Evolutionary conservation across 495 filamentous ascomycete genomes (phyloP).

Genomic region (Aspergillus cavernicola): DNA sequence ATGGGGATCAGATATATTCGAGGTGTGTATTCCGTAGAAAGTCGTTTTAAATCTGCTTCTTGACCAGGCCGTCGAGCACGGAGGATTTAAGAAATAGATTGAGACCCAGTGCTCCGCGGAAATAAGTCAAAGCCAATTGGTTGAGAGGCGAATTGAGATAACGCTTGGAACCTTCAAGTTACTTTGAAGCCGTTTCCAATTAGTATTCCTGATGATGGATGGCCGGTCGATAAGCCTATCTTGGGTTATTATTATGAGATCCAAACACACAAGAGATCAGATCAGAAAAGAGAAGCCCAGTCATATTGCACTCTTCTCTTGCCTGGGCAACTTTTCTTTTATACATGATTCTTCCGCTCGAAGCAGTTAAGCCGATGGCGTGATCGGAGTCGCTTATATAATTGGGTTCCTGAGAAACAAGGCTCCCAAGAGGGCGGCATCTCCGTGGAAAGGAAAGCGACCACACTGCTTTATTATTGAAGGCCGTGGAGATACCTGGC

Average conservation of each 20-base stretch:
- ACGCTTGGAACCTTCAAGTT: slow-evolving; percentile 4
- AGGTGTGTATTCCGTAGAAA: neutral
- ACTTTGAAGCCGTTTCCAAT: slow-evolving; percentile 4
- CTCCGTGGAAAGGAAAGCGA: neutral
- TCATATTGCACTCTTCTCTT: neutral
- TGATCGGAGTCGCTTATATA: slow-evolving; percentile 19
- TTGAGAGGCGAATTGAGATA: slow-evolving; percentile 21
- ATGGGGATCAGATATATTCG: neutral
- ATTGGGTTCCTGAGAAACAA: slow-evolving; percentile 7
- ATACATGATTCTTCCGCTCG: slow-evolving; percentile 17
- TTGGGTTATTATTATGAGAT: slow-evolving; percentile 13
- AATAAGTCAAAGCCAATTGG: slow-evolving; percentile 15
- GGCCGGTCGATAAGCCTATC: slow-evolving; percentile 20
- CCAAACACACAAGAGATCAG: slow-evolving; percentile 2
- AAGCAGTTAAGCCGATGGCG: slow-evolving; percentile 27
- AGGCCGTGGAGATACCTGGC: neutral
- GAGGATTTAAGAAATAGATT: neutral
- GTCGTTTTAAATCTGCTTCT: neutral
- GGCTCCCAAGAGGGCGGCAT: neutral
- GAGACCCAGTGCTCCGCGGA: slow-evolving; percentile 14
- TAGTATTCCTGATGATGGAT: neutral
- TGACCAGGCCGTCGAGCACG: neutral
- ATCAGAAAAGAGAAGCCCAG: neutral
- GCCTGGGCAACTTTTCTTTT: no score
- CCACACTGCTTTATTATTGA: neutral